phyloP scores from a whole-genome alignment of 805 yeast species.

The Candida odintsovae region DNA sequence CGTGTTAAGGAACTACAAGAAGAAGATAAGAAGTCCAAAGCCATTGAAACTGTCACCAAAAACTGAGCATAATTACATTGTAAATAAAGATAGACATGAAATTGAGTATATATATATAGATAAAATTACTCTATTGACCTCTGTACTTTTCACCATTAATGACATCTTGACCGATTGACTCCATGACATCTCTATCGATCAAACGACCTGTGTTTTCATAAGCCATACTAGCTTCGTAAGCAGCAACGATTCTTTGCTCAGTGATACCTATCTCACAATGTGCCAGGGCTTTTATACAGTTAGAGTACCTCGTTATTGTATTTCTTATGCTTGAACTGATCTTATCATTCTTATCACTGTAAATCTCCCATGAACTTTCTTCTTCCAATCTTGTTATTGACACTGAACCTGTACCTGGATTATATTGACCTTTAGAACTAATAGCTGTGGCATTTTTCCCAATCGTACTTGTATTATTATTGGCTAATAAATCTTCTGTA shows the following conservation, averaged over 20 bases:
- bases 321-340: slow-evolving; percentile 57
- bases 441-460: slow-evolving; percentile 30
- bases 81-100: neutral
- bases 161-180: slow-evolving; percentile 65
- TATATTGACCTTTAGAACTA: slow-evolving; percentile 30
- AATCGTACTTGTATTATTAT: slow-evolving; percentile 24
- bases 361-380: slow-evolving; percentile 92
- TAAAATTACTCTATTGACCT: slow-evolving; percentile 33
- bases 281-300: slow-evolving; percentile 78
- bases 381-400: slow-evolving; percentile 84
- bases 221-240: slow-evolving; percentile 86
- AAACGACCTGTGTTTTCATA: slow-evolving; percentile 65
- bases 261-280: slow-evolving; percentile 82
- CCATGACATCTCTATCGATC: slow-evolving; percentile 69
- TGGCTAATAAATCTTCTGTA: slow-evolving; percentile 25
- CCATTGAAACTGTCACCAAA: neutral
- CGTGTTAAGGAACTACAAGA: slow-evolving; percentile 18
- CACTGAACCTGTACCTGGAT: slow-evolving; percentile 53
- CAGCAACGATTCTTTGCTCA: slow-evolving; percentile 69
- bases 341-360: slow-evolving; percentile 79
- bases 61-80: neutral
- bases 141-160: slow-evolving; percentile 71
- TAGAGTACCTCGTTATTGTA: slow-evolving; percentile 79
- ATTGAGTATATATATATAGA: neutral
- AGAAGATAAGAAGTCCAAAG: slow-evolving; percentile 3